phyloP scores from a whole-genome alignment of 192 early-diverging fungal genomes.

The Linnemannia exigua region DNA sequence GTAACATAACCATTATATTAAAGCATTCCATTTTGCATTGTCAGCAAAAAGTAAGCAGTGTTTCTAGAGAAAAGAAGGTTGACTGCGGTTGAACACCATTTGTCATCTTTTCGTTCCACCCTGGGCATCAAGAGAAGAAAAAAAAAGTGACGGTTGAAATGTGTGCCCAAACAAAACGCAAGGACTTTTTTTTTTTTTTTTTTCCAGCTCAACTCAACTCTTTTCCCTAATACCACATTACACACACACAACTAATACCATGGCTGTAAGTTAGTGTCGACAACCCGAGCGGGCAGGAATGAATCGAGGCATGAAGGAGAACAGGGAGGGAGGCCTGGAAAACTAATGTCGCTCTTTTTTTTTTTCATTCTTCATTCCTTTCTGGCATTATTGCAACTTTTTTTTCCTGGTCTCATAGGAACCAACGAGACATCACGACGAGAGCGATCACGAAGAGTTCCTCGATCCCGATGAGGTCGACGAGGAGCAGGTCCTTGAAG shows the following conservation, averaged over 20 bases:
- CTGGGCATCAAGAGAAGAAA: not conserved
- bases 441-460: conserved; percentile 64
- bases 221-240: not conserved
- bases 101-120: not conserved
- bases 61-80: not conserved
- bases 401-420: conserved; percentile 43
- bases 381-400: too few relatives aligned
- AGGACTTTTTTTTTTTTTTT: not conserved
- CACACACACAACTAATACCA: conserved; percentile 1
- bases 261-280: not conserved
- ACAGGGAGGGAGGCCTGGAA: not conserved
- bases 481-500: conserved; percentile 64
- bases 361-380: not conserved
- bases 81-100: not conserved
- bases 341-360: not conserved
- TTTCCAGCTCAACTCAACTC: not conserved
- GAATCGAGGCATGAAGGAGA: not conserved
- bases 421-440: conserved; percentile 58
- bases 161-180: not conserved
- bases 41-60: not conserved
- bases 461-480: conserved; percentile 66
- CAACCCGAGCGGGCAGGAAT: not conserved
- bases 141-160: conserved; percentile 11
- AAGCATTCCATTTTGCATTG: not conserved
- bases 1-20: not conserved